Conservation (phyloP, 2,329 filamentous ascomycete genomes). For the Drechslera avenae region DNA sequence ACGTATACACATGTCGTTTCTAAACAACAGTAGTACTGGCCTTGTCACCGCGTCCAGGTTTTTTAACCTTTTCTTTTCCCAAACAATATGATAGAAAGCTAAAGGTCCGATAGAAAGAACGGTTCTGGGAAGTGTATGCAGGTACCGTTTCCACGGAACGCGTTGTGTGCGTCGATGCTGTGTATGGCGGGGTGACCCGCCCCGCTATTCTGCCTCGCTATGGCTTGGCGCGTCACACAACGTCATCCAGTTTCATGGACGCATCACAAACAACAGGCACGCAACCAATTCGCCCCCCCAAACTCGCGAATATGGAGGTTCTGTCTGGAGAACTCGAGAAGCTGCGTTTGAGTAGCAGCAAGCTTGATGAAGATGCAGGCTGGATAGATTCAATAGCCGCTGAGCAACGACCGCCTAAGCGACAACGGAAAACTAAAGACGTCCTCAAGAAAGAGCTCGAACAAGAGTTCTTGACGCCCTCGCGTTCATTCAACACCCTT, state of each 20-base stretch:
- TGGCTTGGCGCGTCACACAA: constrained; percentile 22
- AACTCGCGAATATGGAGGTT: constrained; percentile 36
- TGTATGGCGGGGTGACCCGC: constrained; percentile 7
- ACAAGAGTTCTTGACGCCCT: constrained; percentile 77
- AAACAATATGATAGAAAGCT: not conserved
- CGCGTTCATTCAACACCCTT: constrained; percentile 75
- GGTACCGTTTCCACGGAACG: not conserved
- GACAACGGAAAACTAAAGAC: constrained; percentile 60
- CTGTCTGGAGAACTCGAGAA: constrained; percentile 58
- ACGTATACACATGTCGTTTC: too few species aligned
- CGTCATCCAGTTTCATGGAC: constrained; percentile 27
- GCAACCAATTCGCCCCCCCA: constrained; percentile 9
- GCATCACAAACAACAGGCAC: constrained; percentile 16
- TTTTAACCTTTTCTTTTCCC: too few species aligned
- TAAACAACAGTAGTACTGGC: too few species aligned
- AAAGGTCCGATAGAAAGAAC: not conserved
- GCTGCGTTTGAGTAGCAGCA: constrained; percentile 53
- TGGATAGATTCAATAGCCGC: constrained; percentile 67
- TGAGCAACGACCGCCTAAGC: constrained; percentile 58
- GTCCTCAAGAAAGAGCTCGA: constrained; percentile 74
- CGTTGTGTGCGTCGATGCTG: not conserved
- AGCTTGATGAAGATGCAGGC: constrained; percentile 24
- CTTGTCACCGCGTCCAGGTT: too few species aligned
- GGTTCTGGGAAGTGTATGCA: not conserved
- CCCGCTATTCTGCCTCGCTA: constrained; percentile 16